Evolutionary conservation across 2,329 filamentous ascomycete species (phyloP).

Genomic region (Penicillium fuscoglaucum): DNA sequence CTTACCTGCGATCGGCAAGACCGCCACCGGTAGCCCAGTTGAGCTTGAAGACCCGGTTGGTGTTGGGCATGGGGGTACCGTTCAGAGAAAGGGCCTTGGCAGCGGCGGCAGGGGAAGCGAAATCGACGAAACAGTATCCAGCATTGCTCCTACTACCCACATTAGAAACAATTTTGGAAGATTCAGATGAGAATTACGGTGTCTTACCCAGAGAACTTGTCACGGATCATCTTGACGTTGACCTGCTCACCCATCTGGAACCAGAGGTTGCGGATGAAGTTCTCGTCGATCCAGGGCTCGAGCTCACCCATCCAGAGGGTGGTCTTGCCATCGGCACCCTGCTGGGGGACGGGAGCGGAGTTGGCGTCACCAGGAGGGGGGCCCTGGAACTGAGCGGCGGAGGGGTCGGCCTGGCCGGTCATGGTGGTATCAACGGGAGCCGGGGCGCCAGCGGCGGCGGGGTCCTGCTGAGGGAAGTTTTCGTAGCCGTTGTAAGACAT

Average conservation of each 20-base stretch:
- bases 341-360: conserved; percentile 48
- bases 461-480: conserved; percentile 61
- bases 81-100: conserved; percentile 89
- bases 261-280: conserved; percentile 94
- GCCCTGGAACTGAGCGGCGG: conserved; percentile 52
- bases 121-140: conserved; percentile 98
- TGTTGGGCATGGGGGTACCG: conserved; percentile 87
- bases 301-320: conserved; percentile 90
- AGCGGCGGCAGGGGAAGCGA: conserved; percentile 76
- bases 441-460: conserved; percentile 47
- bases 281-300: conserved; percentile 98
- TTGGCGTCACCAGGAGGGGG: conserved; percentile 46
- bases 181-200: conserved; percentile 4
- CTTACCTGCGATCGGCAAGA: conserved; percentile 85
- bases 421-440: conserved; percentile 56
- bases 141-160: conserved; percentile 71
- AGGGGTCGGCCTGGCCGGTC: conserved; percentile 59
- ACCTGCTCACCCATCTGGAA: conserved; percentile 91
- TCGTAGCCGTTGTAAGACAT: conserved; percentile 71
- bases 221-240: conserved; percentile 99
- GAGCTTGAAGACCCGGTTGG: conserved; percentile 91
- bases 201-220: conserved; percentile 93
- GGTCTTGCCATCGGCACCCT: conserved; percentile 56
- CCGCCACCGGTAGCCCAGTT: conserved; percentile 99
- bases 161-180: conserved; percentile 38